phyloP scores from a whole-genome alignment of 306 rosid genomes.

The Cicer bijugum region DNA sequence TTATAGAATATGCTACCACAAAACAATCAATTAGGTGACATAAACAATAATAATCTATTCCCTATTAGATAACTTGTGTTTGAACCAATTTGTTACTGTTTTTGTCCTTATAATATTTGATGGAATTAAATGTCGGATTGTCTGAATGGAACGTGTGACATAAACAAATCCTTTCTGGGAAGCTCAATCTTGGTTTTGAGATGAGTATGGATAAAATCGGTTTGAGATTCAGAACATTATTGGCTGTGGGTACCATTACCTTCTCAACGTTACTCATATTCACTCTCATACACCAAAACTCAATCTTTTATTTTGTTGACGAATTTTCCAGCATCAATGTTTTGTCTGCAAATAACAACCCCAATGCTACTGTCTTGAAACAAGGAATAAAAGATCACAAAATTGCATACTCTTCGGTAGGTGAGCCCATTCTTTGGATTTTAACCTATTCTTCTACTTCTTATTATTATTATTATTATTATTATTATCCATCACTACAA shows the following conservation, averaged over 20 bases:
- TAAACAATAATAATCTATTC: too few species aligned
- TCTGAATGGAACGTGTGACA: too few species aligned
- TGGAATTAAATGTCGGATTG: too few species aligned
- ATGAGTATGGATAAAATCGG: slow-evolving; percentile 41
- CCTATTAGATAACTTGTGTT: too few species aligned
- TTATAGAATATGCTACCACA: too few species aligned
- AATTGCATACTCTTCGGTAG: slow-evolving; percentile 29
- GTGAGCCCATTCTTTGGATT: slow-evolving; percentile 36
- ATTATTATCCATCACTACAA: not conserved
- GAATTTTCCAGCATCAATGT: slow-evolving; percentile 32
- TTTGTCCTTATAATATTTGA: too few species aligned
- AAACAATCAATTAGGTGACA: too few species aligned
- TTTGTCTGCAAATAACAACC: slow-evolving; percentile 18
- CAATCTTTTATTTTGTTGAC: slow-evolving; percentile 37
- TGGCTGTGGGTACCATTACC: slow-evolving; percentile 29
- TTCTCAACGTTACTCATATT: slow-evolving; percentile 36
- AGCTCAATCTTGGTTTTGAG: too few species aligned
- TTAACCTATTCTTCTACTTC: not conserved
- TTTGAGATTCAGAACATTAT: slow-evolving; percentile 35
- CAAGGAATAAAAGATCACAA: not conserved
- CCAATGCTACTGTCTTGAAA: not conserved
- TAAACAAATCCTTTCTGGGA: too few species aligned
- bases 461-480: too few species aligned
- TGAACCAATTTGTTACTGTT: too few species aligned
- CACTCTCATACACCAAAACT: slow-evolving; percentile 43